Conservation (phyloP, 345 rosid genomes). For the Conringia planisiliqua region DNA sequence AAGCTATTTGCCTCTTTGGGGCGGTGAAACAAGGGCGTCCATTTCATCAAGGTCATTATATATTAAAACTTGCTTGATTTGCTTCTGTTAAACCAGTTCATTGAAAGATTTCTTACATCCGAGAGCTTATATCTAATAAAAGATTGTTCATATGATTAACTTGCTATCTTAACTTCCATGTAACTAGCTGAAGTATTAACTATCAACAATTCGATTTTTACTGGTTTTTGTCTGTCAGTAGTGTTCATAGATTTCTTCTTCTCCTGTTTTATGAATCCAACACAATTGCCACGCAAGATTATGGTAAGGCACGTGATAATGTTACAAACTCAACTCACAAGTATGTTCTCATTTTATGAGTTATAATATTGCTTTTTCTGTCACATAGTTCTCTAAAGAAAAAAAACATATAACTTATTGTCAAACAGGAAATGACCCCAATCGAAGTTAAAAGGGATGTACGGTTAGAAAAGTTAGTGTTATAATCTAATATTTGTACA, state of each 20-base stretch:
- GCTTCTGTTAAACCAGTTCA: too few species aligned
- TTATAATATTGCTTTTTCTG: background rate
- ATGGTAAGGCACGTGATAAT: background rate
- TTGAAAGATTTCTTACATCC: too few species aligned
- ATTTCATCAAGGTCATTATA: too few species aligned
- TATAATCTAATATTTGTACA: too few species aligned
- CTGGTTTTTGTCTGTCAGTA: background rate
- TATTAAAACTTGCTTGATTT: too few species aligned
- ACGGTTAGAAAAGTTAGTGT: background rate
- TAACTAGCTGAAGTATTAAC: background rate
- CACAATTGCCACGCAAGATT: background rate
- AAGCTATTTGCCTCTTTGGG: too few species aligned
- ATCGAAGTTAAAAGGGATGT: background rate
- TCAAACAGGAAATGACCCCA: background rate
- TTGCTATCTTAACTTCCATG: too few species aligned
- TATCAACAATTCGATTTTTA: background rate
- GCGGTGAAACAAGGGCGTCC: too few species aligned
- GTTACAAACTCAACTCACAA: background rate
- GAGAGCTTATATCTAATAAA: too few species aligned
- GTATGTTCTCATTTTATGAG: too few species aligned
- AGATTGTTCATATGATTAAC: too few species aligned
- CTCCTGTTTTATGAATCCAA: background rate
- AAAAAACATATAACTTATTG: background rate
- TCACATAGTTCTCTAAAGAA: too few species aligned
- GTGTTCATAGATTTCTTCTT: background rate